A percentile compares a stretch with the other conserved stretches of the same genome.
Conservation (phyloP, 2,329 filamentous ascomycete species). For the Claviceps africana region DNA sequence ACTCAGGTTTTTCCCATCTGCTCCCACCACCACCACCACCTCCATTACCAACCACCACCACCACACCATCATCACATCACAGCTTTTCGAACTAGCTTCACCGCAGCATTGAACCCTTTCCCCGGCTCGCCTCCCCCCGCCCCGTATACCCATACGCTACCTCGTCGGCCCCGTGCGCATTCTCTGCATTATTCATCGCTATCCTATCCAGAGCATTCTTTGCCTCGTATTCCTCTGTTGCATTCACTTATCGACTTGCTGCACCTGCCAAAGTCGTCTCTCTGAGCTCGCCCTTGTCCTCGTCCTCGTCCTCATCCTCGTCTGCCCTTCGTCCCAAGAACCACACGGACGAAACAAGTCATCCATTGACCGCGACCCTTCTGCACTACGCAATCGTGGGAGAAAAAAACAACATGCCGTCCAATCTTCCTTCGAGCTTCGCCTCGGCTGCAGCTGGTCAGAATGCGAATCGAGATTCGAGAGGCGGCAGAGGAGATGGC, state of each 20-base stretch:
- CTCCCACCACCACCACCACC: neutral
- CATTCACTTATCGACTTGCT: neutral
- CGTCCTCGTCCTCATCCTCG: too few relatives aligned
- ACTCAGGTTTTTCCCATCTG: slow-evolving; percentile 20
- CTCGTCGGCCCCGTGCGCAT: slow-evolving; percentile 4
- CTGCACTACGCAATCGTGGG: neutral
- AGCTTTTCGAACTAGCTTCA: slow-evolving; percentile 7
- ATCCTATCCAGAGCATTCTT: slow-evolving; percentile 1
- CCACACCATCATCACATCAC: neutral
- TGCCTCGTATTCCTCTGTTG: slow-evolving; percentile 1
- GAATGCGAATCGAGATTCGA: slow-evolving; percentile 45
- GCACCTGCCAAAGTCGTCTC: neutral
- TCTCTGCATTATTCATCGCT: slow-evolving; percentile 5
- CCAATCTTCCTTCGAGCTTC: slow-evolving; percentile 70
- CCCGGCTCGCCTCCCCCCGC: slow-evolving; percentile 3
- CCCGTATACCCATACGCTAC: slow-evolving; percentile 5
- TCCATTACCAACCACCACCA: neutral
- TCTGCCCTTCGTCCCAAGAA: slow-evolving; percentile 1
- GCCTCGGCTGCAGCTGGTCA: slow-evolving; percentile 71
- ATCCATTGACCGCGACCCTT: slow-evolving; percentile 1
- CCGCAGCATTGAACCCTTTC: slow-evolving; percentile 6
- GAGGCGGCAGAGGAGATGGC: slow-evolving; percentile 43
- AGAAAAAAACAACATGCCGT: slow-evolving; percentile 40
- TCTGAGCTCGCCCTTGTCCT: neutral
- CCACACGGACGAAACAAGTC: slow-evolving; percentile 3